A percentile compares a stretch with the other conserved stretches of the same genome.
These are phyloP conservation scores for Linnemannia elongata DNA, from an alignment of 192 early-diverging fungal genomes.

Conservation along the genomic window DNA sequence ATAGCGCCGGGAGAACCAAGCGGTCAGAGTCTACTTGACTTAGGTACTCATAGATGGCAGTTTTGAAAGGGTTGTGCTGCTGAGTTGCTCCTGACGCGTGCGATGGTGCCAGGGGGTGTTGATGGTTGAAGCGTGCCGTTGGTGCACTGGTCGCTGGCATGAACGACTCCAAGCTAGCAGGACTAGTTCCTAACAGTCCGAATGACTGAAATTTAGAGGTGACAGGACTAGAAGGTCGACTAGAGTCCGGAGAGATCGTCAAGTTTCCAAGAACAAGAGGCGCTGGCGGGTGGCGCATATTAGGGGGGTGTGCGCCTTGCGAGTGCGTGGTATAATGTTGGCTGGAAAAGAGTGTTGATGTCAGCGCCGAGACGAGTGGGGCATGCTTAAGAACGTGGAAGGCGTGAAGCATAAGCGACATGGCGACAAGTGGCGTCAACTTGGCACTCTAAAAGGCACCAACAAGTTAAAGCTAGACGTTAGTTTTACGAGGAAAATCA, in stretches of 20 bases:
- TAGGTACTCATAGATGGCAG: slow-evolving; percentile 48
- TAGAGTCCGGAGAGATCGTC: slow-evolving; percentile 41
- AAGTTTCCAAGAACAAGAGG: slow-evolving; percentile 22
- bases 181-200: slow-evolving; percentile 42
- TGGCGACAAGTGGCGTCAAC: slow-evolving; percentile 42
- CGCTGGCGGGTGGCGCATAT: slow-evolving; percentile 12
- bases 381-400: slow-evolving; percentile 57
- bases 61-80: slow-evolving; percentile 53
- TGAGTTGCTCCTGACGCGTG: slow-evolving; percentile 11
- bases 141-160: slow-evolving; percentile 2
- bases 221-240: slow-evolving; percentile 50
- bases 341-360: slow-evolving; percentile 55
- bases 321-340: slow-evolving; percentile 21
- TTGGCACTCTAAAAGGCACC: slow-evolving; percentile 23
- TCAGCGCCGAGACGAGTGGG: slow-evolving; percentile 45
- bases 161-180: slow-evolving; percentile 24
- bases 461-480: background rate
- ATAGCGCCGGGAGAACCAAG: slow-evolving; percentile 49
- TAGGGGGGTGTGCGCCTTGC: background rate
- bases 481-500: background rate
- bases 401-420: slow-evolving; percentile 57
- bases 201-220: slow-evolving; percentile 56
- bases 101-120: background rate
- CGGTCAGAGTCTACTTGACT: slow-evolving; percentile 36
- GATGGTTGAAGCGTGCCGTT: background rate